A percentile compares a stretch with the other conserved stretches of the same genome.
Conservation (phyloP, 1,284 basidiomycete genomes). For the Ganoderma leucocontextum region DNA sequence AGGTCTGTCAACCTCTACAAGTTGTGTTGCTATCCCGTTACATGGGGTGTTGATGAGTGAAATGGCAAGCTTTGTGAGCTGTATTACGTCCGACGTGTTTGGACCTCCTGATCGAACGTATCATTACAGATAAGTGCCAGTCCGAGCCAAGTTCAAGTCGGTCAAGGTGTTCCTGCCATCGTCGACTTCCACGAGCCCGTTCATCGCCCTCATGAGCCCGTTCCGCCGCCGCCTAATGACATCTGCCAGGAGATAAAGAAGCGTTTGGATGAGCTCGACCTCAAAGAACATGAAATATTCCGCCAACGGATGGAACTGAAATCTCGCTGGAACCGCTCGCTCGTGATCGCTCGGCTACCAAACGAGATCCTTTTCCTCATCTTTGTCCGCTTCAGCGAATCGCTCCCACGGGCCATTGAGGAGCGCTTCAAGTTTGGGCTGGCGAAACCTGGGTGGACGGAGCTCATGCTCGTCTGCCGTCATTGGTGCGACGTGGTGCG, state of each 20-base stretch:
- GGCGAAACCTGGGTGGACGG: background rate
- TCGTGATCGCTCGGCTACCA: background rate
- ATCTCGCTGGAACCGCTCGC: background rate
- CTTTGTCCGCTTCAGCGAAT: background rate
- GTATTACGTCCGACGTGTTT: no score
- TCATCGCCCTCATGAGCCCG: background rate
- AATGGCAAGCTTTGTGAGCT: no score
- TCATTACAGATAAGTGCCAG: no score
- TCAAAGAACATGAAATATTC: background rate
- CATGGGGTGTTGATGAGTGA: no score
- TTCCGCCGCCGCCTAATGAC: background rate
- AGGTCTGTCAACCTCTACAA: no score
- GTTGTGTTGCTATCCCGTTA: no score
- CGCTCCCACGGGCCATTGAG: background rate
- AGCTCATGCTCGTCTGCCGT: conserved; percentile 4
- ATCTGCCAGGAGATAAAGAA: background rate
- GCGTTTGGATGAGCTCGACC: background rate
- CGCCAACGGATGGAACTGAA: background rate
- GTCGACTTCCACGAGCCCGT: background rate
- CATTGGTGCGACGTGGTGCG: background rate
- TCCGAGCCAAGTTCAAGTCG: no score
- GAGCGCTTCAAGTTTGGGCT: background rate
- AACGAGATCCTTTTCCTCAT: background rate
- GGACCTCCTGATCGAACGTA: no score
- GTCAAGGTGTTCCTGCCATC: background rate